phyloP scores from a whole-genome alignment of 805 yeast genomes.

The Ogataea sp. region DNA sequence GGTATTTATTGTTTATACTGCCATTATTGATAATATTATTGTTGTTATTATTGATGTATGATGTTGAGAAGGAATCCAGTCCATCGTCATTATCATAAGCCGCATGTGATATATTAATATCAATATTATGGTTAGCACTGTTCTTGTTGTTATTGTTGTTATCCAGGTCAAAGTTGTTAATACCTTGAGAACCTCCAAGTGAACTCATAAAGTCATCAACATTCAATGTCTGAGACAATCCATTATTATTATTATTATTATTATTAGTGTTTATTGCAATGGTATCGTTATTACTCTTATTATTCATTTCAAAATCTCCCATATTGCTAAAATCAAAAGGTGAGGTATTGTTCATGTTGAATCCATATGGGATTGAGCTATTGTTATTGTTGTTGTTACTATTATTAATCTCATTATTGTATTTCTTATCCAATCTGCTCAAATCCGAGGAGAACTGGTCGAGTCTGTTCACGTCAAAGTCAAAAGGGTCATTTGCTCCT shows the following conservation, averaged over 20 bases:
- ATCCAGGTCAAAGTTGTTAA: neutral
- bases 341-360: slow-evolving; percentile 1
- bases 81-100: neutral
- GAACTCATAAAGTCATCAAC: slow-evolving; percentile 4
- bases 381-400: neutral
- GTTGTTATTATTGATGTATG: slow-evolving; percentile 1
- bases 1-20: too few species aligned
- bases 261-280: neutral
- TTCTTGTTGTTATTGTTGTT: neutral
- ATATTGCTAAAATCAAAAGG: slow-evolving; percentile 8
- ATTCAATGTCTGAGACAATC: slow-evolving; percentile 5
- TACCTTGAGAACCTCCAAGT: neutral
- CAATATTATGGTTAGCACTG: neutral
- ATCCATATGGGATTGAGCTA: neutral
- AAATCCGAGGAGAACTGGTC: slow-evolving; percentile 11
- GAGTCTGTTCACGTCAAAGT: slow-evolving; percentile 7
- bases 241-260: neutral
- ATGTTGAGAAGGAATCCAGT: neutral
- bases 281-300: neutral
- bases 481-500: neutral
- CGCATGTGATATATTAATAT: neutral
- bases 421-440: slow-evolving; percentile 1
- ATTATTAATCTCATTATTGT: neutral
- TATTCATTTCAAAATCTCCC: slow-evolving; percentile 6
- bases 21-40: slow-evolving; percentile 4